These are phyloP conservation scores for Aspergillus mulundensis DNA, from an alignment of 495 filamentous ascomycete genomes.

Conservation along the genomic window DNA sequence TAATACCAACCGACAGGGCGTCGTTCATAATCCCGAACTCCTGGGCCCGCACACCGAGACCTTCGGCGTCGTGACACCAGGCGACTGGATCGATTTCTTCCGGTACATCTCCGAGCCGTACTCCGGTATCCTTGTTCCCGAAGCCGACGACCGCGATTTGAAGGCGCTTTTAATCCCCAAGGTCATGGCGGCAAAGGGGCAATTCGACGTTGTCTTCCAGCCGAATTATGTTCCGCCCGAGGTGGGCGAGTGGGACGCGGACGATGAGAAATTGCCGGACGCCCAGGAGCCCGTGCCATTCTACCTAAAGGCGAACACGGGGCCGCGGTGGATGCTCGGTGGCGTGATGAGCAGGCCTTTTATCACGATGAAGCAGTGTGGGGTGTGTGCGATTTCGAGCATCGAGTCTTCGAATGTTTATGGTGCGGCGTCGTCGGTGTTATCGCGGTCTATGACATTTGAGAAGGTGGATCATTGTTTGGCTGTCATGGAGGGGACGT, in stretches of 20 bases:
- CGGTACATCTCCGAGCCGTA: conserved; percentile 47
- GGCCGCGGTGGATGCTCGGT: conserved; percentile 40
- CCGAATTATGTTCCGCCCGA: conserved; percentile 38
- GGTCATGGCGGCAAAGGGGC: conserved; percentile 45
- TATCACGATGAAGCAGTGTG: conserved; percentile 41
- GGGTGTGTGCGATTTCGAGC: conserved; percentile 44
- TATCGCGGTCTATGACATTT: conserved; percentile 36
- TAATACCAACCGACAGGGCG: too few relatives aligned
- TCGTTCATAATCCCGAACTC: conserved; percentile 41
- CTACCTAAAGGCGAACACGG: conserved; percentile 40
- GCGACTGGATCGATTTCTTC: conserved; percentile 53
- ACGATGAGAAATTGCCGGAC: conserved; percentile 39
- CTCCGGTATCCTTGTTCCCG: conserved; percentile 47
- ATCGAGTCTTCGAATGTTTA: conserved; percentile 39
- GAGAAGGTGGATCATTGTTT: conserved; percentile 38
- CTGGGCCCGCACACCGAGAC: conserved; percentile 41
- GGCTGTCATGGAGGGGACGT: conserved; percentile 34
- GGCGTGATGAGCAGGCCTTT: conserved; percentile 44
- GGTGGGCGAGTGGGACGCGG: conserved; percentile 36
- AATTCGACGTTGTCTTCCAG: conserved; percentile 47
- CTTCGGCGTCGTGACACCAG: conserved; percentile 44
- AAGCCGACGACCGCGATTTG: conserved; percentile 38
- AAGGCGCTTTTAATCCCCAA: conserved; percentile 44
- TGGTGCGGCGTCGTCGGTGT: conserved; percentile 19
- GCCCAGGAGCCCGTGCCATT: conserved; percentile 25